These are phyloP conservation scores for Elaeagnus macrophylla DNA, from an alignment of 306 rosid species.

Conservation along the genomic window DNA sequence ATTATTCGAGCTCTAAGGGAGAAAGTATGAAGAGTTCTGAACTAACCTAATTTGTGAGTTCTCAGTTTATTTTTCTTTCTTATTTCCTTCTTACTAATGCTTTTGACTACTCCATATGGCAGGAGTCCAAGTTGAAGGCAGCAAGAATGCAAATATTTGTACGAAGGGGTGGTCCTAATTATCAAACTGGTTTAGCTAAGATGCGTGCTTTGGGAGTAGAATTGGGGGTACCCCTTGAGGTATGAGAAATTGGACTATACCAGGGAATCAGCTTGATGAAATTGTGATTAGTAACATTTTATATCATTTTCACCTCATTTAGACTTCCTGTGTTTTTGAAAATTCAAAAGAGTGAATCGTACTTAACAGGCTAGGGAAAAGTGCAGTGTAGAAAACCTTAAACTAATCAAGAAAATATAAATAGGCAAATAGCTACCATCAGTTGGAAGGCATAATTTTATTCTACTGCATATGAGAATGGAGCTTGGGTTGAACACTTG, in stretches of 20 bases:
- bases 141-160: conserved; percentile 73
- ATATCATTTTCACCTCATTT: no score
- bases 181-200: conserved; percentile 66
- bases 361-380: no score
- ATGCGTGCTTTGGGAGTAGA: conserved; percentile 76
- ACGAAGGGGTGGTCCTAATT: conserved; percentile 89
- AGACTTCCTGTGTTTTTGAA: no score
- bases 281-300: no score
- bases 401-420: no score
- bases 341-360: no score
- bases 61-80: not conserved
- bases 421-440: no score
- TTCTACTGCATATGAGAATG: no score
- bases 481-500: no score
- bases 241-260: conserved; percentile 10
- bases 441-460: no score
- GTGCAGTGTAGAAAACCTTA: no score
- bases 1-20: conserved; percentile 68
- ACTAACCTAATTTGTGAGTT: not conserved
- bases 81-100: not conserved
- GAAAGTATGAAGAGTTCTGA: conserved; percentile 38
- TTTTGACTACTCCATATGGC: not conserved
- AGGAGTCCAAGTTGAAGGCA: conserved; percentile 75
- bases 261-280: no score
- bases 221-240: conserved; percentile 77